A percentile compares a stretch with the other conserved stretches of the same genome.
These are phyloP conservation scores for Asterophora parasitica DNA, from an alignment of 768 basidiomycete genomes.

Conservation along the genomic window DNA sequence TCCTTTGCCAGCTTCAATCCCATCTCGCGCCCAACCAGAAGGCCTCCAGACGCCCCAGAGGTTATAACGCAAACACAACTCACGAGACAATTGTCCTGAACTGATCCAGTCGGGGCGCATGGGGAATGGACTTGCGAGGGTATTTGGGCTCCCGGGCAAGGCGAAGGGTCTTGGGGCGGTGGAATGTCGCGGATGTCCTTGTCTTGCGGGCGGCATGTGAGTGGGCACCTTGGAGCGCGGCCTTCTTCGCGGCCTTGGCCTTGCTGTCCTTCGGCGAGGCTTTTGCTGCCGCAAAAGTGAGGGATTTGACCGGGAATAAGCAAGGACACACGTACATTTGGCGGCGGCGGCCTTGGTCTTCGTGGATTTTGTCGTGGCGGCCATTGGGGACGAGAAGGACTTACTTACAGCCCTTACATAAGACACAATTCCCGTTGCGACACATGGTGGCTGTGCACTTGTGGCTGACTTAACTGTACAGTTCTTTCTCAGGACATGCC, in stretches of 20 bases:
- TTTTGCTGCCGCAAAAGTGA: slow-evolving; percentile 19
- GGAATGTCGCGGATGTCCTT: slow-evolving; percentile 86
- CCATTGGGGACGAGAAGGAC: slow-evolving; percentile 39
- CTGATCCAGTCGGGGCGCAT: slow-evolving; percentile 94
- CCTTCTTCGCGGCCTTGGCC: slow-evolving; percentile 95
- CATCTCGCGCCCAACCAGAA: no score
- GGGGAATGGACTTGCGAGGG: slow-evolving; percentile 91
- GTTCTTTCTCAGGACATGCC: slow-evolving; percentile 2
- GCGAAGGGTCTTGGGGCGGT: slow-evolving; percentile 90
- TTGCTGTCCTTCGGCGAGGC: slow-evolving; percentile 49
- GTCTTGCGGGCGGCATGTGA: slow-evolving; percentile 75
- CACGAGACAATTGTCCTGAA: slow-evolving; percentile 91
- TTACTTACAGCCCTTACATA: slow-evolving; percentile 16
- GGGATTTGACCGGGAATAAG: background rate
- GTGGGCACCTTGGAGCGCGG: slow-evolving; percentile 83
- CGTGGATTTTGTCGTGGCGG: slow-evolving; percentile 55
- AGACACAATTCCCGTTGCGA: slow-evolving; percentile 3
- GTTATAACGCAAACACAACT: slow-evolving; percentile 27
- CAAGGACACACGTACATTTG: slow-evolving; percentile 32
- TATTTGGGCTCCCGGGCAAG: slow-evolving; percentile 85
- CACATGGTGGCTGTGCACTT: slow-evolving; percentile 14
- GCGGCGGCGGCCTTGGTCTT: slow-evolving; percentile 57
- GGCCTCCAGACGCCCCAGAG: background rate
- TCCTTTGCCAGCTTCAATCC: no score
- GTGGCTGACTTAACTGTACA: slow-evolving; percentile 18